Evolutionary conservation across 768 basidiomycete species (phyloP).

Genomic region (Lentinula raphanica): DNA sequence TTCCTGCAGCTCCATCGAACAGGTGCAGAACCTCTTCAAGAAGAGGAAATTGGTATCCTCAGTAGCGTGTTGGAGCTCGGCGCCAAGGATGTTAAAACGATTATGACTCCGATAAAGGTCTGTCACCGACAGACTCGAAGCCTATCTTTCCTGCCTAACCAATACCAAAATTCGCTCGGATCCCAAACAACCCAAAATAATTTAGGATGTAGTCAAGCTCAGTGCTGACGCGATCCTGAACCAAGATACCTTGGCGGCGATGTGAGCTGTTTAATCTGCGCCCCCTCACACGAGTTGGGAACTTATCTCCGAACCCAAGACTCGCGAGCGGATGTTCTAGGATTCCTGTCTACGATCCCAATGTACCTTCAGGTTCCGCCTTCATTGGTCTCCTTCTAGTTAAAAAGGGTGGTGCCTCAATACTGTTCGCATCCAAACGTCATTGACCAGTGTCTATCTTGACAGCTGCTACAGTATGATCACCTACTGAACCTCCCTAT

Average conservation of each 20-base stretch:
- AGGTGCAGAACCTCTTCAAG: slow-evolving; percentile 71
- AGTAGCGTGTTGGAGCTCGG: slow-evolving; percentile 77
- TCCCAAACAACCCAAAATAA: background rate
- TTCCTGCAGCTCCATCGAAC: slow-evolving; percentile 77
- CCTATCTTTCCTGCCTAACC: background rate
- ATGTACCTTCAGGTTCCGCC: slow-evolving; percentile 53
- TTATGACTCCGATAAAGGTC: slow-evolving; percentile 80
- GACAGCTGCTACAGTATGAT: slow-evolving; percentile 87
- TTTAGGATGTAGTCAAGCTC: slow-evolving; percentile 77
- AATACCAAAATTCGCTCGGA: background rate
- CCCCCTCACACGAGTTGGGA: background rate
- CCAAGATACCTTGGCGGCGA: slow-evolving; percentile 67
- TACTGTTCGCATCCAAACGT: background rate
- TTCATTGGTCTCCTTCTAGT: slow-evolving; percentile 82
- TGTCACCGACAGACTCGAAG: slow-evolving; percentile 13
- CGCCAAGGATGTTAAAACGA: slow-evolving; percentile 66
- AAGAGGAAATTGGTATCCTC: slow-evolving; percentile 77
- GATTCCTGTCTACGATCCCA: slow-evolving; percentile 80
- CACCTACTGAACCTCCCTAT: slow-evolving; percentile 74
- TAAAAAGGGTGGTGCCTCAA: slow-evolving; percentile 58
- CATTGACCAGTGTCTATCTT: background rate
- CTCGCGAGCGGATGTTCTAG: slow-evolving; percentile 84
- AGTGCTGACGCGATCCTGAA: slow-evolving; percentile 75
- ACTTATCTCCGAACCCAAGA: slow-evolving; percentile 25
- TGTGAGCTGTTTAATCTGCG: slow-evolving; percentile 40